Conservation (phyloP, 768 basidiomycete species). For the Mycena floridula region DNA sequence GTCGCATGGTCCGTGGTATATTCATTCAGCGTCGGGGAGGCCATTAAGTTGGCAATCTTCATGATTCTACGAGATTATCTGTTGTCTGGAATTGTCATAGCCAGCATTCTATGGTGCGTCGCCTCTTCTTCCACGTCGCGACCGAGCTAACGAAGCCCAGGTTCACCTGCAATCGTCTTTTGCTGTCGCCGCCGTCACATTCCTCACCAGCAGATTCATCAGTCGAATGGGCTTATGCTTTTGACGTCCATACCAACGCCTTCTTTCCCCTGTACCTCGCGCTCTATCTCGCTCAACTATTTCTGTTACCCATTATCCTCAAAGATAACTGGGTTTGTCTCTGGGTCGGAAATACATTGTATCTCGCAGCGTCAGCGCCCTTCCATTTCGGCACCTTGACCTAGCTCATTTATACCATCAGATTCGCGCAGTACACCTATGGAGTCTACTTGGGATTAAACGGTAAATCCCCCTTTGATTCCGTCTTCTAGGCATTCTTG, state of each 20-base stretch:
- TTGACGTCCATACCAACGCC: conserved; percentile 95
- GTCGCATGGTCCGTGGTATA: conserved; percentile 86
- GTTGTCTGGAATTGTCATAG: conserved; percentile 63
- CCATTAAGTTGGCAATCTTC: conserved; percentile 59
- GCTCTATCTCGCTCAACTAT: conserved; percentile 83
- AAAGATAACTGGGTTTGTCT: conserved; percentile 92
- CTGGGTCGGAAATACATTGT: conserved; percentile 87
- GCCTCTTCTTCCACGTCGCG: not conserved
- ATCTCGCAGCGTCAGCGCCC: conserved; percentile 70
- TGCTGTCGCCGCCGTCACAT: conserved; percentile 68
- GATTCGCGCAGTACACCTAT: conserved; percentile 87
- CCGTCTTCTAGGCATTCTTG: conserved; percentile 7
- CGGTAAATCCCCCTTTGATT: conserved; percentile 37
- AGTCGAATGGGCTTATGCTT: conserved; percentile 92
- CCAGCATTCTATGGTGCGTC: conserved; percentile 71
- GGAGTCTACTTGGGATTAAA: conserved; percentile 85
- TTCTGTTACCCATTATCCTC: conserved; percentile 78
- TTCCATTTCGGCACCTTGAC: not conserved
- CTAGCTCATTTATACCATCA: conserved; percentile 18
- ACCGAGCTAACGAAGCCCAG: conserved; percentile 22
- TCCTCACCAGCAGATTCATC: conserved; percentile 61
- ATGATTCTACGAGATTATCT: conserved; percentile 93
- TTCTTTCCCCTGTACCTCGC: conserved; percentile 94
- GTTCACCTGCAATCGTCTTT: conserved; percentile 65
- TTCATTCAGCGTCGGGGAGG: conserved; percentile 48